Evolutionary conservation across 768 basidiomycete species (phyloP).

Genomic region (Leccinum fibrillosum): DNA sequence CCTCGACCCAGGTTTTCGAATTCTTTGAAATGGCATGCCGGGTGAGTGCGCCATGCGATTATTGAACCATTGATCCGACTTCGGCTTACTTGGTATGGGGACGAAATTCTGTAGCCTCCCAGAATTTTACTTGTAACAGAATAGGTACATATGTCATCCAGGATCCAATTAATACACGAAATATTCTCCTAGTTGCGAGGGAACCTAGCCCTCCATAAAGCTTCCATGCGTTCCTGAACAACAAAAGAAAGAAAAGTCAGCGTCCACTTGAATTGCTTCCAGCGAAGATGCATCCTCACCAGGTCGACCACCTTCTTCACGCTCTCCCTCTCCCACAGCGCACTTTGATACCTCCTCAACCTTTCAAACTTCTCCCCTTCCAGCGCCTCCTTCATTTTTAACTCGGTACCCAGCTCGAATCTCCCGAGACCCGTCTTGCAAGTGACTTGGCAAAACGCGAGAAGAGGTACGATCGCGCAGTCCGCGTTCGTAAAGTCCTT

Average conservation of each 20-base stretch:
- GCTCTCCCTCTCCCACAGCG: conserved; percentile 39
- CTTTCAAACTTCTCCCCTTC: conserved; percentile 43
- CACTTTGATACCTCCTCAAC: conserved; percentile 46
- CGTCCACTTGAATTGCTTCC: background rate
- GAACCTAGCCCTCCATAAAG: background rate
- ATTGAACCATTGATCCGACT: no score
- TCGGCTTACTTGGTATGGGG: no score
- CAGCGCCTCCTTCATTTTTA: conserved; percentile 40
- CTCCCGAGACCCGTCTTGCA: conserved; percentile 49
- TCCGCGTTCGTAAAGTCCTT: conserved; percentile 58
- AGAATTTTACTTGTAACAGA: background rate
- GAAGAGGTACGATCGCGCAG: conserved; percentile 52
- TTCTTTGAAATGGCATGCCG: no score
- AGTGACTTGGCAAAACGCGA: conserved; percentile 41
- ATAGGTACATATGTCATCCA: background rate
- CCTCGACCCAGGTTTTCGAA: no score
- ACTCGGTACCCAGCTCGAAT: conserved; percentile 46
- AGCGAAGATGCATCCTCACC: background rate
- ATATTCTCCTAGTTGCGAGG: background rate
- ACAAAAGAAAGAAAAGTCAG: background rate
- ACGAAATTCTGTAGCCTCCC: no score
- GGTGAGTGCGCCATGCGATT: no score
- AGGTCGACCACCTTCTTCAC: conserved; percentile 5
- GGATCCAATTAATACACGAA: background rate
- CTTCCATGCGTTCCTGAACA: conserved; percentile 6